phyloP scores from a whole-genome alignment of 306 rosid genomes.

The Abrus pulchellus region DNA sequence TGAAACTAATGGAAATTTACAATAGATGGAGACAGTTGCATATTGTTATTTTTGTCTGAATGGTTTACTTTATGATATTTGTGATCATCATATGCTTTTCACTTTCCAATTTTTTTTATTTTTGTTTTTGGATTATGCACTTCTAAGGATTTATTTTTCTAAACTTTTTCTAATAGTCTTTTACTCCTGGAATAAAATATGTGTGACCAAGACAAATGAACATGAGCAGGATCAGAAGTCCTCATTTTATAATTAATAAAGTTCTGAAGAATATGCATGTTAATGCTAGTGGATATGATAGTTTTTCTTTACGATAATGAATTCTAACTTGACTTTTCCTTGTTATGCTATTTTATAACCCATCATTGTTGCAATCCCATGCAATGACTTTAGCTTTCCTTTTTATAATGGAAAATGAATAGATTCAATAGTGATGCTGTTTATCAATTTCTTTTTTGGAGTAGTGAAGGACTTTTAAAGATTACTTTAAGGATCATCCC shows the following conservation, averaged over 20 bases:
- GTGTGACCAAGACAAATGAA: neutral
- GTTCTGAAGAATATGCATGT: slow-evolving; percentile 9
- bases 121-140: neutral
- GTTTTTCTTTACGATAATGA: slow-evolving; percentile 6
- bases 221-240: slow-evolving; percentile 5
- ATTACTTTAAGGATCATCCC: slow-evolving; percentile 12
- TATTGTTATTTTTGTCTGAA: neutral
- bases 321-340: neutral
- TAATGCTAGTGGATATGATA: neutral
- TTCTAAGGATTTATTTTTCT: neutral
- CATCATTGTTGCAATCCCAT: neutral
- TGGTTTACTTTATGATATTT: neutral
- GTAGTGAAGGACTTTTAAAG: slow-evolving; percentile 1
- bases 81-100: neutral
- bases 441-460: neutral
- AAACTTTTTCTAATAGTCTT: neutral
- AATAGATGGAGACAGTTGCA: neutral
- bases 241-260: neutral
- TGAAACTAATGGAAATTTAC: slow-evolving; percentile 2
- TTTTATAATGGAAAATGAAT: neutral
- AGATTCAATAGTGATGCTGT: neutral
- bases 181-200: neutral
- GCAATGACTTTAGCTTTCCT: slow-evolving; percentile 10
- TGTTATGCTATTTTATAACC: slow-evolving; percentile 21
- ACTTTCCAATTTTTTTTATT: neutral